Evolutionary conservation across 1,284 basidiomycete species (phyloP), one percentile per base, ranked within the genome.

Genomic region (Rhodotorula sp.): DNA sequence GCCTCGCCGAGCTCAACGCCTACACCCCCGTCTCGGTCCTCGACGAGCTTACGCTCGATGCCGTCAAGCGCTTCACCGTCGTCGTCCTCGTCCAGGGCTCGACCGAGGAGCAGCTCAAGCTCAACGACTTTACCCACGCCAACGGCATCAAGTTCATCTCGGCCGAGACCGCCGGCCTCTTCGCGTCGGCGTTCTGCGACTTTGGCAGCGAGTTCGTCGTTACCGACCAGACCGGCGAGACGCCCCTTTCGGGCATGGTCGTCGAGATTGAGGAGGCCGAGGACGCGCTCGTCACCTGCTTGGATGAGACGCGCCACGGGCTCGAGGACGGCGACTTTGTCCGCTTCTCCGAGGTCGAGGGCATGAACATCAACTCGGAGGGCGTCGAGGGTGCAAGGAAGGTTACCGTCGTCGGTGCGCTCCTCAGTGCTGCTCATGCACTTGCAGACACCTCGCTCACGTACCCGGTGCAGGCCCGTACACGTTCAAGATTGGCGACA

Each of bases 301-400:
- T 98, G 70, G 97, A 99, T 79, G 97, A 99, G 84, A 92, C 96
- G 9, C 88, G 97, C 70, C 97, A 99, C 81, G 97, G 97, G 45
- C 87, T 99, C 23, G 93, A 98, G 82, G 97, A 99, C 81, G 97
- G 97, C 41, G 93, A 99, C 82, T 98, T 90, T 79, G 96, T 99
- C 34, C 95, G 95, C 7, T 99, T 99, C 84, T 87, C 88, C n/a
- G 97, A 99, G 84, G 88, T 99, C 57, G 91, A 97, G 82, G 97
- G 97, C 45, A 97, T 97, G 93, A 86, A 88, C 44, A 77, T 77
- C 71, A 77, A 77, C 73, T 72, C 75, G 48, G 74, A 71, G 14
- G 67, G 71, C 23, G 75, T 71, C 45, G 75, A 75, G 9, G 66
- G 70, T 17, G 91, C 91, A 77, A 83, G 99, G 61, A 98, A 95